Conservation (phyloP, 164 flowering plant species). For the Piper betle region DNA sequence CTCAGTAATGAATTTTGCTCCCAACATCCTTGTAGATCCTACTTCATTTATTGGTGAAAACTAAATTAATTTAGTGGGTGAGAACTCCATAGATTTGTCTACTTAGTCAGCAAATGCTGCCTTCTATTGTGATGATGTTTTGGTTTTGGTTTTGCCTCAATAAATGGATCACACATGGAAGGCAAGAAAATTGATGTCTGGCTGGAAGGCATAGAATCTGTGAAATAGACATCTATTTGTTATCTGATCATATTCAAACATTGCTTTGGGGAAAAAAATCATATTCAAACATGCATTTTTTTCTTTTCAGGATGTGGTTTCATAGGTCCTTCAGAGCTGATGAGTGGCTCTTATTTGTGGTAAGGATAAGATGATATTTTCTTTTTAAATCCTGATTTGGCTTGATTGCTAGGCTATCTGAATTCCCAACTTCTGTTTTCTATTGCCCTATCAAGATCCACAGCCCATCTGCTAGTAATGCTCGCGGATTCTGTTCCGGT, state of each 20-base stretch:
- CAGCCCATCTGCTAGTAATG: slow-evolving; percentile 36
- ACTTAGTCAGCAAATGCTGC: too few species aligned
- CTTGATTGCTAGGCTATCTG: slow-evolving; percentile 1
- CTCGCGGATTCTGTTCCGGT: slow-evolving; percentile 44
- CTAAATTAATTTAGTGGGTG: too few species aligned
- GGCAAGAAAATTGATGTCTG: too few species aligned
- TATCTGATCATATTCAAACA: neutral
- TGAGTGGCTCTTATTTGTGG: slow-evolving; percentile 84
- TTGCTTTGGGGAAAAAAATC: neutral
- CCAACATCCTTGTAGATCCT: too few species aligned
- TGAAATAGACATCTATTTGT: neutral
- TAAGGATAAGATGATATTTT: slow-evolving; percentile 10
- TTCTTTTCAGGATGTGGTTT: slow-evolving; percentile 79
- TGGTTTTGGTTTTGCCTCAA: too few species aligned
- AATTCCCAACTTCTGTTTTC: neutral
- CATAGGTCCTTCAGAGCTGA: slow-evolving; percentile 80
- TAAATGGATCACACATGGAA: too few species aligned
- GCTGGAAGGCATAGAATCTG: too few species aligned
- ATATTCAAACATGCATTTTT: neutral
- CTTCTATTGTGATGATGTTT: too few species aligned
- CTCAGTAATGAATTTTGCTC: neutral
- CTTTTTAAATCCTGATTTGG: neutral
- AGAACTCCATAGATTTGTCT: too few species aligned
- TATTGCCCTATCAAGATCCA: slow-evolving; percentile 24
- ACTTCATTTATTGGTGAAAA: too few species aligned